These are phyloP conservation scores for Scorias spongiosa DNA, from an alignment of 2,329 filamentous ascomycete genomes.

Conservation along the genomic window DNA sequence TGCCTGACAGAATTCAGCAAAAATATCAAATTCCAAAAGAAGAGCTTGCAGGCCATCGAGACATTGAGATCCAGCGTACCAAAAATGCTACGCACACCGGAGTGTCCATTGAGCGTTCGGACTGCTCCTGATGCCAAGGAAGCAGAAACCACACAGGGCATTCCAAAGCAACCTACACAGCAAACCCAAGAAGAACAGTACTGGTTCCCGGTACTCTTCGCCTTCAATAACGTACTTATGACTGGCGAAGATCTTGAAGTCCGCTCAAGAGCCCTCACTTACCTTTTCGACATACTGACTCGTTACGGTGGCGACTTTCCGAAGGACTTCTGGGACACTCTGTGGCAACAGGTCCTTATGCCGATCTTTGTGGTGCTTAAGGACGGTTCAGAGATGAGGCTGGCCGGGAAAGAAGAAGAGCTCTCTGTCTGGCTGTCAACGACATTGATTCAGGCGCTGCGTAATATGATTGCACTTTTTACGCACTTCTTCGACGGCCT, in stretches of 20 bases:
- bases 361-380: constrained; percentile 98
- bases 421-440: constrained; percentile 97
- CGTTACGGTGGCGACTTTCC: constrained; percentile 85
- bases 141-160: constrained; percentile 32
- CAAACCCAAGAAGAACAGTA: constrained; percentile 93
- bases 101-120: constrained; percentile 73
- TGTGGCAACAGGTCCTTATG: constrained; percentile 92
- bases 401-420: constrained; percentile 89
- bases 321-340: constrained; percentile 90
- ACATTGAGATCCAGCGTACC: constrained; percentile 84
- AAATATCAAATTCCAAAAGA: constrained; percentile 97
- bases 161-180: constrained; percentile 50
- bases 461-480: constrained; percentile 97
- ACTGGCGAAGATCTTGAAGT: constrained; percentile 97
- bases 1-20: constrained; percentile 98
- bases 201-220: constrained; percentile 96
- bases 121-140: constrained; percentile 27
- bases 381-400: constrained; percentile 83
- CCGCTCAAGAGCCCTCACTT: constrained; percentile 72
- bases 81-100: constrained; percentile 87
- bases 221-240: constrained; percentile 98
- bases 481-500: constrained; percentile 95
- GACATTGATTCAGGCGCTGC: constrained; percentile 95
- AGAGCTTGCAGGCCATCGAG: constrained; percentile 91
- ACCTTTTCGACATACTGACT: constrained; percentile 89